Evolutionary conservation across 2,329 filamentous ascomycete genomes (phyloP).

Genomic region (Xylaria arbuscula): DNA sequence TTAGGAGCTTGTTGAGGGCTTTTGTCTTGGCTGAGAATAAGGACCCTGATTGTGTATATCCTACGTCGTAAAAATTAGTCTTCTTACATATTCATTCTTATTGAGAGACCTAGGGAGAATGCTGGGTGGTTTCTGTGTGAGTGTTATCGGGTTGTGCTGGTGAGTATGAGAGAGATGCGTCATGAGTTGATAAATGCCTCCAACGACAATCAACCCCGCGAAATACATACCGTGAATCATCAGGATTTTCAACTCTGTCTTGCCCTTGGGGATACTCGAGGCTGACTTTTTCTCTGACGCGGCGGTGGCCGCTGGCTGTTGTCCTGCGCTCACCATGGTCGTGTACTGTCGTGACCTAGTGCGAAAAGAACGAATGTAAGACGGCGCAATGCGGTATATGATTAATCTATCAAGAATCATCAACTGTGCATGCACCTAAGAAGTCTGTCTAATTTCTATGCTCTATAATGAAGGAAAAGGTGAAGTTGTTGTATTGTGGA

Average conservation of each 20-base stretch:
- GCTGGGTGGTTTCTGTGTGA: not conserved
- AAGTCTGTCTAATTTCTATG: conserved; percentile 8
- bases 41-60: conserved; percentile 89
- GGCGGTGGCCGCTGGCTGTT: conserved; percentile 28
- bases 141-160: not conserved
- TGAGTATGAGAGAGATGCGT: not conserved
- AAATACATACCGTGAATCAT: conserved; percentile 75
- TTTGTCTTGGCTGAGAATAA: conserved; percentile 90
- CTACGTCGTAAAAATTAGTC: conserved; percentile 53
- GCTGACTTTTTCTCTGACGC: conserved; percentile 43
- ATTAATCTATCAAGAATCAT: conserved; percentile 26
- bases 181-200: not conserved
- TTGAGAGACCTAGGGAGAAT: not conserved
- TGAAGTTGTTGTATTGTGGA: conserved; percentile 19
- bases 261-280: conserved; percentile 52
- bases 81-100: not conserved
- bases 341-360: conserved; percentile 14
- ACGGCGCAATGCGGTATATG: conserved; percentile 12
- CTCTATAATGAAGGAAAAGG: conserved; percentile 12
- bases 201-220: not conserved
- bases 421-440: not conserved
- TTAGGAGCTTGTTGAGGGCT: conserved; percentile 82
- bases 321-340: conserved; percentile 42
- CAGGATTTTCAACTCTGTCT: conserved; percentile 72
- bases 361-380: not conserved